A percentile compares a stretch with the other conserved stretches of the same genome.
Evolutionary conservation across 331 rosid species (phyloP).

Genomic region (Malus hybrid): DNA sequence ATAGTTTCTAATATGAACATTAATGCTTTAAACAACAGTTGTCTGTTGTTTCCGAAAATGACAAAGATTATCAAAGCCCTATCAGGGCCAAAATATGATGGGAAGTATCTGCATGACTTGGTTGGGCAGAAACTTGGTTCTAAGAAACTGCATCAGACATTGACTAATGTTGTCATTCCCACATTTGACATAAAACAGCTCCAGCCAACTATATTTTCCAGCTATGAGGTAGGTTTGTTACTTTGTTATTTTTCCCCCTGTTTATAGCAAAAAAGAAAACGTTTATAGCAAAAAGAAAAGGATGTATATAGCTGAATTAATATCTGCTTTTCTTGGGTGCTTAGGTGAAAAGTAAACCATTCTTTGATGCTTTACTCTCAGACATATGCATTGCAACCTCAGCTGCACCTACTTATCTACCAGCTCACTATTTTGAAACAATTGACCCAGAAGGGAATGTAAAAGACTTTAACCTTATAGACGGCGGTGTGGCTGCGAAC

Average conservation of each 20-base stretch:
- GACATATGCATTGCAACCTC: conserved; percentile 50
- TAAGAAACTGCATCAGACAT: conserved; percentile 26
- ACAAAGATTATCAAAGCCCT: conserved; percentile 28
- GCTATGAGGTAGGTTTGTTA: conserved; percentile 28
- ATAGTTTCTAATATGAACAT: not conserved
- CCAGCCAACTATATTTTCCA: conserved; percentile 42
- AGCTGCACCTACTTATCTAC: conserved; percentile 51
- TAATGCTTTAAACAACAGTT: conserved; percentile 1
- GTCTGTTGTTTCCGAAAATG: conserved; percentile 5
- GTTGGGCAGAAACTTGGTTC: conserved; percentile 27
- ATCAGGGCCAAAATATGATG: conserved; percentile 47
- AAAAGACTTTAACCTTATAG: conserved; percentile 32
- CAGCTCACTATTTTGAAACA: conserved; percentile 34
- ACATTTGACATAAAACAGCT: conserved; percentile 44
- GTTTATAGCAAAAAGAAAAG: not conserved
- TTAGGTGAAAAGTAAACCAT: conserved; percentile 21
- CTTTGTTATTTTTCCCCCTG: not conserved
- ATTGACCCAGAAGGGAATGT: conserved; percentile 3
- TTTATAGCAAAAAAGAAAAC: too few species aligned
- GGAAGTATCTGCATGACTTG: conserved; percentile 39
- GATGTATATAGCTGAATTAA: not conserved
- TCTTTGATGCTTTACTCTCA: conserved; percentile 18
- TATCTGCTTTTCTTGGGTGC: not conserved
- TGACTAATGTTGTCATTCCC: conserved; percentile 46
- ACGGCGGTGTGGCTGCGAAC: conserved; percentile 55